Evolutionary conservation across 345 rosid species (phyloP), one percentile per base, ranked within the genome.

Genomic region (Corchorus olitorius): DNA sequence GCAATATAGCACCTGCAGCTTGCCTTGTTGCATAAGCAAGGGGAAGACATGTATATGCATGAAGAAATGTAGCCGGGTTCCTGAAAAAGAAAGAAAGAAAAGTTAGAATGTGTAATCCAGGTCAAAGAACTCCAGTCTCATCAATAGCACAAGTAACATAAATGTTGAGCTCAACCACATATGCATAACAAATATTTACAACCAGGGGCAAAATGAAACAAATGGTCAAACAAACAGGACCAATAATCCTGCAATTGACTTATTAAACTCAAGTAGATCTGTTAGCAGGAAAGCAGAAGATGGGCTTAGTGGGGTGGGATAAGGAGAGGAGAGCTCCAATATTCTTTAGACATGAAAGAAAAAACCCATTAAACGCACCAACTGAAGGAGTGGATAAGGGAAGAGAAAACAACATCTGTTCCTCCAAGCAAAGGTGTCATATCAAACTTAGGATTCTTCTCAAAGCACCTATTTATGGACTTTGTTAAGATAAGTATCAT

Each of bases 351-450:
- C 41, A 65, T 9, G 35, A 54, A 35, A 50, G 33, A 48, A 37
- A 62, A 46, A 73, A n/a, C 46, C 8, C 84, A 62, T 81, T 83
- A 83, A 78, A 87, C 97, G 55, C 70, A 97, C 99, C 99, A 97
- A 83, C 94, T 87, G 74, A 94, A 94, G 41, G 97, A 94, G 85
- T 94, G 98, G 84, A 97, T 88, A 22, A 97, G 97, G 70, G 99
- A 94, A 52, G 98, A 94, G 90, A 97, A 97, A 79, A 97, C 99
- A 79, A 83, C 96, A 68, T 97, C 97, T 39, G 99, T 97, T 87
- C 98, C 99, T 81, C 99, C 97, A 71, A 97, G 98, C 83, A 97
- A 85, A 45, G 97, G 97, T 77, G 98, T 91, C 98, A 97, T 93
- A 81, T 97, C 99, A 80, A 94, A 97, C 91, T 97, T 97, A 17